Evolutionary conservation across 2,329 filamentous ascomycete genomes (phyloP).

Genomic region (Fusarium equiseti): DNA sequence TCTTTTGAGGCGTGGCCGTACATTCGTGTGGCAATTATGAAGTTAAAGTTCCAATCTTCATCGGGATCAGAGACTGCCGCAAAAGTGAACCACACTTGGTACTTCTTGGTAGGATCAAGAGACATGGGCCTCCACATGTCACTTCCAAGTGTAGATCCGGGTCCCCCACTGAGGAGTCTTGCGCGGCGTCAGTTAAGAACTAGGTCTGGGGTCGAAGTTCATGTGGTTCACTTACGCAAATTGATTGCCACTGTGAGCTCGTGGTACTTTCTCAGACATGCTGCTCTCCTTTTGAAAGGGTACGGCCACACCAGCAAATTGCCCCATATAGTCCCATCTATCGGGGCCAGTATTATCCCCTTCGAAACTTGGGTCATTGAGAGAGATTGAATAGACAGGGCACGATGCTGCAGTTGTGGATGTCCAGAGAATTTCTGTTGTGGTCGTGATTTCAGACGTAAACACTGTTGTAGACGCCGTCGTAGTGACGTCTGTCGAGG

Average conservation of each 20-base stretch:
- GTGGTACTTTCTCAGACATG: background rate
- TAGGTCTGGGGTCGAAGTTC: background rate
- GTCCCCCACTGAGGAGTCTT: background rate
- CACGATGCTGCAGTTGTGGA: constrained; percentile 2
- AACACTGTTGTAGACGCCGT: background rate
- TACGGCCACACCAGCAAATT: background rate
- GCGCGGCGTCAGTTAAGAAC: background rate
- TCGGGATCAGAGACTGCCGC: constrained; percentile 1
- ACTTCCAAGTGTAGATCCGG: background rate
- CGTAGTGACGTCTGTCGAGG: background rate
- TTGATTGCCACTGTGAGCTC: constrained; percentile 2
- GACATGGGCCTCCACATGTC: constrained; percentile 7
- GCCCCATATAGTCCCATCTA: background rate
- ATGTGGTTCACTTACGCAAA: constrained; percentile 1
- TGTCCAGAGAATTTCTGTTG: background rate
- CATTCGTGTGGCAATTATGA: background rate
- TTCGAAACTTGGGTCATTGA: constrained; percentile 7
- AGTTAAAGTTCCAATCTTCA: background rate
- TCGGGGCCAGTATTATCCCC: constrained; percentile 1
- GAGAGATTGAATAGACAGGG: background rate
- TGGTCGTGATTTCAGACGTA: background rate
- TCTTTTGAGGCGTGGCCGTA: background rate
- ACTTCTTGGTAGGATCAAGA: constrained; percentile 7
- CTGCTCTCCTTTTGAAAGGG: constrained; percentile 1
- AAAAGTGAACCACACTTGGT: constrained; percentile 4